These are phyloP conservation scores for Omphalotus guepiniiformis DNA, from an alignment of 768 basidiomycete species.

Conservation along the genomic window DNA sequence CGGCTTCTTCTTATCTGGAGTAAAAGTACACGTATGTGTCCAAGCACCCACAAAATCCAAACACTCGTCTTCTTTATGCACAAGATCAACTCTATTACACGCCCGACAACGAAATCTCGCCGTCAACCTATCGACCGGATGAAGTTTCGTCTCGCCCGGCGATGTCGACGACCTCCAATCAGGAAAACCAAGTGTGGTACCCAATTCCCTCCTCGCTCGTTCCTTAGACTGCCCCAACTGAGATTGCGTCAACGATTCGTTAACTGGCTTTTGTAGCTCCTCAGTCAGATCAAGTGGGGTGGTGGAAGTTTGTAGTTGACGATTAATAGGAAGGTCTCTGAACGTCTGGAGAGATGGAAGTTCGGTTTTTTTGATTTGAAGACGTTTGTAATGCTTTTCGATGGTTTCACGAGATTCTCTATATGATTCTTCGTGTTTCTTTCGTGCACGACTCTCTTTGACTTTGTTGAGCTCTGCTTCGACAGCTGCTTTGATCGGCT, in stretches of 20 bases:
- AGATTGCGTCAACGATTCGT: constrained; percentile 23
- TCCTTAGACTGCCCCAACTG: constrained; percentile 38
- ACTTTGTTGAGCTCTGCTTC: constrained; percentile 22
- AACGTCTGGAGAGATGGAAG: constrained; percentile 48
- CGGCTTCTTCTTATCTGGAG: constrained; percentile 21
- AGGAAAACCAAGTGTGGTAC: constrained; percentile 42
- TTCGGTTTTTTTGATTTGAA: constrained; percentile 31
- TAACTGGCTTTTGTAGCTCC: constrained; percentile 21
- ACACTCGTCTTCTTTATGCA: constrained; percentile 36
- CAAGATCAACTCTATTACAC: constrained; percentile 37
- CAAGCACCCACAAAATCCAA: constrained; percentile 59
- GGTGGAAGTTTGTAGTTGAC: constrained; percentile 27
- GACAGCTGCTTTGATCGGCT: constrained; percentile 12
- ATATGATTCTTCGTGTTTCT: constrained; percentile 23
- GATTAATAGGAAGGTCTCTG: constrained; percentile 43
- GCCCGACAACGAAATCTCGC: constrained; percentile 54
- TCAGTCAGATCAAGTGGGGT: constrained; percentile 1
- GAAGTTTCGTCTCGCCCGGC: constrained; percentile 40
- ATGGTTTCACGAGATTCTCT: constrained; percentile 29
- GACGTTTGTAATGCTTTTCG: constrained; percentile 38
- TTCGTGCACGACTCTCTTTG: constrained; percentile 21
- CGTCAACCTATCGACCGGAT: constrained; percentile 54
- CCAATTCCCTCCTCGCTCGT: constrained; percentile 39
- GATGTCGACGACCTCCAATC: constrained; percentile 51
- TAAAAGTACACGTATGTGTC: constrained; percentile 48